Percentiles rank a stretch among this genome's conserved stretches.
Evolutionary conservation across 208 protist species (phyloP).

Genomic region (Leishmania gerbilli): DNA sequence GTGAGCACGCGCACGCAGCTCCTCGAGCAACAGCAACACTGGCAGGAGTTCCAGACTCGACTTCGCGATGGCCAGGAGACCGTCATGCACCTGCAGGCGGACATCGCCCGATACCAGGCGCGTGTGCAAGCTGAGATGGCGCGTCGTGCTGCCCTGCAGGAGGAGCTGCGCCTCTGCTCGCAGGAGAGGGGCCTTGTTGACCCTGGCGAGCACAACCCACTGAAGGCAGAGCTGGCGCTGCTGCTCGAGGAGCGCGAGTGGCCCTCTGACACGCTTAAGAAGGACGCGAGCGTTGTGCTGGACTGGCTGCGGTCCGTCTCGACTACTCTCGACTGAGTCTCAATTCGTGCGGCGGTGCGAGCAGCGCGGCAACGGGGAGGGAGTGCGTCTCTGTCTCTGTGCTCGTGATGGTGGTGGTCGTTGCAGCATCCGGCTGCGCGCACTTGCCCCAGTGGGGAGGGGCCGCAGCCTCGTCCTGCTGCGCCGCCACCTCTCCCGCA

Average conservation of each 20-base stretch:
- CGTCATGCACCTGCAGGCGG: constrained; percentile 34
- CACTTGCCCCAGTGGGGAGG: neutral
- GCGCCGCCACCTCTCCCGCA: neutral
- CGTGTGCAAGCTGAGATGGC: constrained; percentile 30
- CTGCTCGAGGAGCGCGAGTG: constrained; percentile 52
- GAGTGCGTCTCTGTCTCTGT: neutral
- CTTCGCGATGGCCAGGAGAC: constrained; percentile 18
- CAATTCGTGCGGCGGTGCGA: neutral
- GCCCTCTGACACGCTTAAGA: constrained; percentile 29
- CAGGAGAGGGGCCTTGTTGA: constrained; percentile 26
- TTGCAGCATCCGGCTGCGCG: neutral
- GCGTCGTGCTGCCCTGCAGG: constrained; percentile 41
- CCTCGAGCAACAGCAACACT: constrained; percentile 58
- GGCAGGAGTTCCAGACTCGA: constrained; percentile 39
- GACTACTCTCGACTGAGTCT: constrained; percentile 32
- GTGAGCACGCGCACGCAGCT: constrained; percentile 48
- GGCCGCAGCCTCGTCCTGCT: neutral
- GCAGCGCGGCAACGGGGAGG: no score
- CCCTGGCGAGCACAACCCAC: constrained; percentile 28
- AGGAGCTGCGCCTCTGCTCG: constrained; percentile 38
- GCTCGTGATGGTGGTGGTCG: neutral
- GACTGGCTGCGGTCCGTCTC: constrained; percentile 42
- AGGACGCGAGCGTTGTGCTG: constrained; percentile 49
- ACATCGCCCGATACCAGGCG: constrained; percentile 39
- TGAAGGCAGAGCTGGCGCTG: constrained; percentile 55